Percentiles rank a stretch among this genome's conserved stretches.
Evolutionary conservation across 148 eudicot genomes (phyloP).

Genomic region (Polygonum aviculare): DNA sequence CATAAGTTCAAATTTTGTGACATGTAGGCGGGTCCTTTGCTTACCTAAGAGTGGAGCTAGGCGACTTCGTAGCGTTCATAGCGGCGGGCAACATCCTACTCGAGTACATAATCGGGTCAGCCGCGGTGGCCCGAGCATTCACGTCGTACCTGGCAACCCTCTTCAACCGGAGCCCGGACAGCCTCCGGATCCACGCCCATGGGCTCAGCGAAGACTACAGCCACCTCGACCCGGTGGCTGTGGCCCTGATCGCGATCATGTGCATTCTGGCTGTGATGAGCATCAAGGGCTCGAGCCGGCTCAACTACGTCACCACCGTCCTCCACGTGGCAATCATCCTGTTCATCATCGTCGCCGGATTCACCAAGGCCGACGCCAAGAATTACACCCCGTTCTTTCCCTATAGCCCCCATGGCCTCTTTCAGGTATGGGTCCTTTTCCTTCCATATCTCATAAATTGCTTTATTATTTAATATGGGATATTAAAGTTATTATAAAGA

Average conservation of each 20-base stretch:
- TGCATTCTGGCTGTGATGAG: constrained; percentile 30
- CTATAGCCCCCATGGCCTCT: constrained; percentile 22
- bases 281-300: constrained; percentile 35
- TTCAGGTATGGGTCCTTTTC: constrained; percentile 1
- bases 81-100: constrained; percentile 52
- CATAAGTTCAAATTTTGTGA: too few relatives aligned
- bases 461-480: too few relatives aligned
- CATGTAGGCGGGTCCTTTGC: constrained; percentile 46
- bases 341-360: constrained; percentile 36
- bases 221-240: constrained; percentile 43
- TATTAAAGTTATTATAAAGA: too few relatives aligned
- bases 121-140: constrained; percentile 66
- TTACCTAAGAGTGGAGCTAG: constrained; percentile 41
- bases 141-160: constrained; percentile 69
- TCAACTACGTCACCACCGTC: constrained; percentile 34
- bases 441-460: too few relatives aligned
- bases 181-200: constrained; percentile 27
- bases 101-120: constrained; percentile 49
- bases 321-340: constrained; percentile 26
- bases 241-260: constrained; percentile 19
- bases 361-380: constrained; percentile 21
- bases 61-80: constrained; percentile 45
- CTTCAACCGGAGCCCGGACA: constrained; percentile 30
- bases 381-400: constrained; percentile 25
- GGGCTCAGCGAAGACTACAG: constrained; percentile 24